phyloP scores from a whole-genome alignment of 2,329 filamentous ascomycete genomes.

The Curvularia sp. region DNA sequence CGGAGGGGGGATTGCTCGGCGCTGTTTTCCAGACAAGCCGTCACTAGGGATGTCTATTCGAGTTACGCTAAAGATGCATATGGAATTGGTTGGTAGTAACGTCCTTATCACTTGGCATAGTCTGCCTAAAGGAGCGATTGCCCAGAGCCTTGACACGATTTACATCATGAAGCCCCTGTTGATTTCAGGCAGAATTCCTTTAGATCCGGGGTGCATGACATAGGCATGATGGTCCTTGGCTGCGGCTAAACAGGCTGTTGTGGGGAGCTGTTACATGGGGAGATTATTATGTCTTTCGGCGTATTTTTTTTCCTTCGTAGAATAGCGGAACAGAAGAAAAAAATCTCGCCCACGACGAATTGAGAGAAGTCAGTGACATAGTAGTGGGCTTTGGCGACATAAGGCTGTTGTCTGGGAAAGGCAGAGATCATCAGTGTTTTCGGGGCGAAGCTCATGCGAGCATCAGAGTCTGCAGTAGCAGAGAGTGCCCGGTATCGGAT shows the following conservation, averaged over 20 bases:
- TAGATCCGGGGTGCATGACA: conserved; percentile 1
- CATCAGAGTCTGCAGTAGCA: background rate
- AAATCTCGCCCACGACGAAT: background rate
- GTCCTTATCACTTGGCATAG: conserved; percentile 5
- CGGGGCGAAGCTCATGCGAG: conserved; percentile 1
- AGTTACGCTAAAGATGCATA: background rate
- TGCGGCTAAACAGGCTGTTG: background rate
- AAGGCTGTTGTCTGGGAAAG: background rate
- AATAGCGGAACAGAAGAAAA: background rate
- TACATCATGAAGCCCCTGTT: background rate
- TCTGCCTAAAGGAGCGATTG: background rate
- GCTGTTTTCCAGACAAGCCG: background rate
- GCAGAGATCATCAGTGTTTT: conserved; percentile 1
- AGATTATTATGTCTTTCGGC: background rate
- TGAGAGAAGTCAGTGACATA: background rate
- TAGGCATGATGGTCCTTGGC: background rate
- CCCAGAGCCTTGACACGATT: background rate
- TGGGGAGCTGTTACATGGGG: background rate
- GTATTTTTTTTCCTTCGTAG: background rate
- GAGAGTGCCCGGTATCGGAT: conserved; percentile 1
- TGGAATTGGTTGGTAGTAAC: background rate
- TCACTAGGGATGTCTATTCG: background rate
- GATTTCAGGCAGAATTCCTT: conserved; percentile 2
- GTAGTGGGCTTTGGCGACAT: background rate
- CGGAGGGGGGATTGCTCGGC: background rate